A percentile compares a stretch with the other conserved stretches of the same genome.
These are phyloP conservation scores for Neopestalotiopsis rosae DNA, from an alignment of 2,329 filamentous ascomycete genomes.

Conservation along the genomic window DNA sequence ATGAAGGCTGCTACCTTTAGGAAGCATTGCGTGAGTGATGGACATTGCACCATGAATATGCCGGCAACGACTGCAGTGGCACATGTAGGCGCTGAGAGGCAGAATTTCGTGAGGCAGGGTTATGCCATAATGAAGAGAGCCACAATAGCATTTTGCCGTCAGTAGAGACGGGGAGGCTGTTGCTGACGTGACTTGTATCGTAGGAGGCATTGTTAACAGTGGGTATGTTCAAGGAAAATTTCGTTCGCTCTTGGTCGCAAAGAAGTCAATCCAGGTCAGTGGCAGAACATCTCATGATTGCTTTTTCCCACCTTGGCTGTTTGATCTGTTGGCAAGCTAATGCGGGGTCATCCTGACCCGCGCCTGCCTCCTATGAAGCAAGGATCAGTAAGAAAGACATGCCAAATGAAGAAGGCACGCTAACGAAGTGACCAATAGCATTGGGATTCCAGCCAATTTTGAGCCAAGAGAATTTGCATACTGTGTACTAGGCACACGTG, in stretches of 20 bases:
- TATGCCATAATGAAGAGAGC: constrained; percentile 10
- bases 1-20: neutral
- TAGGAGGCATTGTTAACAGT: neutral
- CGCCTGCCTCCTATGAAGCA: neutral
- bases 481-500: too few species aligned
- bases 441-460: neutral
- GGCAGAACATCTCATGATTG: neutral
- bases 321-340: neutral
- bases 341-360: neutral
- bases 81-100: constrained; percentile 14
- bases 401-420: constrained; percentile 12
- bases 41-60: constrained; percentile 15
- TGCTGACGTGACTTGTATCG: neutral
- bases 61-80: constrained; percentile 19
- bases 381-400: neutral
- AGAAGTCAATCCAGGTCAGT: too few species aligned
- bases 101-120: constrained; percentile 3
- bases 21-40: constrained; percentile 6
- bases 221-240: neutral
- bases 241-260: too few species aligned
- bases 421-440: neutral
- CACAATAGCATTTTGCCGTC: constrained; percentile 13
- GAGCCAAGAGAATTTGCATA: neutral
- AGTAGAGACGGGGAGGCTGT: neutral
- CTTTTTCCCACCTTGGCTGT: neutral